These are phyloP conservation scores for Whalleya microplaca DNA, from an alignment of 2,329 filamentous ascomycete genomes.

Conservation along the genomic window DNA sequence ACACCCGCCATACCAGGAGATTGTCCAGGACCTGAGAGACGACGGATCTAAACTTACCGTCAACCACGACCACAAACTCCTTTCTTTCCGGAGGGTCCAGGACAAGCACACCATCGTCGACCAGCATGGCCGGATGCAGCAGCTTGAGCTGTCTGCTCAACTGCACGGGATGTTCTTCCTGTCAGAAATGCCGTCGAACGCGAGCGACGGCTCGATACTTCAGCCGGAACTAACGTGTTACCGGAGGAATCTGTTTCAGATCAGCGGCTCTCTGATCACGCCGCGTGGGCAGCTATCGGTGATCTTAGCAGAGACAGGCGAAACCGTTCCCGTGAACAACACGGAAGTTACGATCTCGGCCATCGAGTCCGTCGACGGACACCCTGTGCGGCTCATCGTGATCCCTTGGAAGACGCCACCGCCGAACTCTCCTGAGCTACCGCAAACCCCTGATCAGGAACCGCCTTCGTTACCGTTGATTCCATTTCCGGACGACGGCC, in stretches of 20 bases:
- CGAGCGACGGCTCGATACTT: slow-evolving; percentile 58
- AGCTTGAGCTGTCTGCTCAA: slow-evolving; percentile 70
- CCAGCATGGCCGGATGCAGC: slow-evolving; percentile 61
- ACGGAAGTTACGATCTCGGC: slow-evolving; percentile 90
- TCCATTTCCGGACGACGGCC: slow-evolving; percentile 64
- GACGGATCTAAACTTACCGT: slow-evolving; percentile 60
- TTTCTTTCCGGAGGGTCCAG: slow-evolving; percentile 60
- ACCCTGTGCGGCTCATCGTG: slow-evolving; percentile 89
- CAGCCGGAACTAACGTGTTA: slow-evolving; percentile 93
- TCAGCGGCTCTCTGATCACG: slow-evolving; percentile 84
- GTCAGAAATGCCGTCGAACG: slow-evolving; percentile 73
- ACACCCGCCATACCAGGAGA: slow-evolving; percentile 61
- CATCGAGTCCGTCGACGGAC: slow-evolving; percentile 92
- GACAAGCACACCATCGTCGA: slow-evolving; percentile 66
- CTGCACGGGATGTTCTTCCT: slow-evolving; percentile 90
- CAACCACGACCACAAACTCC: slow-evolving; percentile 63
- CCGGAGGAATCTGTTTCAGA: slow-evolving; percentile 92
- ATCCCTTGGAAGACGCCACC: slow-evolving; percentile 98
- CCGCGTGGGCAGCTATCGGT: slow-evolving; percentile 79
- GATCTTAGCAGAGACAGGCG: slow-evolving; percentile 75
- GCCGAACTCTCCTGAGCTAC: slow-evolving; percentile 71
- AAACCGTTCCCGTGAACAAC: slow-evolving; percentile 78
- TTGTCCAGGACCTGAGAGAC: slow-evolving; percentile 63
- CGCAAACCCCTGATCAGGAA: slow-evolving; percentile 75
- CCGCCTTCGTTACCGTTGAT: slow-evolving; percentile 79